These are phyloP conservation scores for Boechera divaricarpa DNA, from an alignment of 345 rosid species.

Conservation along the genomic window DNA sequence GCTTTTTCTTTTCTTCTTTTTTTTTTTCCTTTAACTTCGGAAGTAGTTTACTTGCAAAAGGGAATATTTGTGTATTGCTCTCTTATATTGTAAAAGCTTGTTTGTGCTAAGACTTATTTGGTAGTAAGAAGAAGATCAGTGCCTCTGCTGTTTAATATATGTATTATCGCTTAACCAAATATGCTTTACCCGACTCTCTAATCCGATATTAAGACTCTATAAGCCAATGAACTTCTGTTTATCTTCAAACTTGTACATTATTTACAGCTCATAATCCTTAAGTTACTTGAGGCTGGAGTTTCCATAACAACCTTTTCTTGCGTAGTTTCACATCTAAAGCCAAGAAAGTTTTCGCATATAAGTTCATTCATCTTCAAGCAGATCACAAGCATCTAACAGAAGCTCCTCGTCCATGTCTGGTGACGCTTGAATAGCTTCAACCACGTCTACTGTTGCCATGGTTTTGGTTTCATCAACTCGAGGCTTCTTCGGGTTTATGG, in stretches of 20 bases:
- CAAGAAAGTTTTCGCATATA: too few relatives aligned
- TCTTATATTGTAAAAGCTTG: conserved; percentile 23
- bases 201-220: conserved; percentile 12
- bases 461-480: too few relatives aligned
- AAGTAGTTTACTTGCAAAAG: conserved; percentile 32
- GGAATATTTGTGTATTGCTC: conserved; percentile 17
- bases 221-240: conserved; percentile 13
- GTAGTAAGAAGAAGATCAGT: neutral
- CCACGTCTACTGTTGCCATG: too few relatives aligned
- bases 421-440: too few relatives aligned
- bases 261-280: conserved; percentile 29
- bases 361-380: too few relatives aligned
- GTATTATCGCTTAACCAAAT: neutral
- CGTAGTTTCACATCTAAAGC: too few relatives aligned
- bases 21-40: neutral
- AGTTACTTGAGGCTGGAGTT: conserved; percentile 51
- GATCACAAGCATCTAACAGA: too few relatives aligned
- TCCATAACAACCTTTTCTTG: too few relatives aligned
- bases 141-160: conserved; percentile 5
- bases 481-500: too few relatives aligned
- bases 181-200: conserved; percentile 5
- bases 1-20: neutral
- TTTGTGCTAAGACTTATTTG: conserved; percentile 7
- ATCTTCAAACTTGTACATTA: conserved; percentile 15
- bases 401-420: too few relatives aligned